Evolutionary conservation across 306 rosid species (phyloP), one percentile per base, ranked within the genome.

Genomic region (Benincasa hispida): DNA sequence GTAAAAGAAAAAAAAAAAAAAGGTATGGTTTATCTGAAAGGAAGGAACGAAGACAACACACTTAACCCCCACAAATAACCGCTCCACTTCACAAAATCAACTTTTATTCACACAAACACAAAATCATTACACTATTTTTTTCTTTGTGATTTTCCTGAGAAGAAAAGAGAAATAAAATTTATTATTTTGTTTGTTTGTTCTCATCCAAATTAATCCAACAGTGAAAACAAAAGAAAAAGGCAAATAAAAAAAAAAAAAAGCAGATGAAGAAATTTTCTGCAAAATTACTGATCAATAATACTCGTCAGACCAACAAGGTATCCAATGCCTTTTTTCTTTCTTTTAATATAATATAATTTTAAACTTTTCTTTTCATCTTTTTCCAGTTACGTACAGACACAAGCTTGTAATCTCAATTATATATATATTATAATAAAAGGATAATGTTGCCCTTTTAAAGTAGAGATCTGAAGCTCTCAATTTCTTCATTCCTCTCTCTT

Each of bases 41-140:
- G 14, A 48, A 48, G 76, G 59, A 42, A 30, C 10, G 15, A 47
- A 72, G 13, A 48, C 59, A 47, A 72, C 76, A 25, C 39, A 1
- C 48, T 72, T 72, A 60, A 32, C 68, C 48, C 57, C 83, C 87
- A 79, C 5, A 4, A 55, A 79, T 82, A 79, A 75, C 67, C 87
- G 85, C 74, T 79, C 81, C 63, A 32, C 68, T 75, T 66, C 57
- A 57, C 56, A 68, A 67, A 45, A 80, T 73, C 18, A 50, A 74
- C 79, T 35, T 61, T 74, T 27, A 80, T 35, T 73, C 80, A 80
- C 37, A 69, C 6, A 69, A 25, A 47, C 37, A 41, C 58, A 45
- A 70, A n/a, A 70, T 25, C 2, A 42, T 45, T 42, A 7, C 51
- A 69, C 12, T 37, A 68, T 39, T 17, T 4, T 51, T 51, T 2